A percentile compares a stretch with the other conserved stretches of the same genome.
These are phyloP conservation scores for Plasmodium gonderi DNA, from an alignment of 169 alveolate genomes.

Conservation along the genomic window DNA sequence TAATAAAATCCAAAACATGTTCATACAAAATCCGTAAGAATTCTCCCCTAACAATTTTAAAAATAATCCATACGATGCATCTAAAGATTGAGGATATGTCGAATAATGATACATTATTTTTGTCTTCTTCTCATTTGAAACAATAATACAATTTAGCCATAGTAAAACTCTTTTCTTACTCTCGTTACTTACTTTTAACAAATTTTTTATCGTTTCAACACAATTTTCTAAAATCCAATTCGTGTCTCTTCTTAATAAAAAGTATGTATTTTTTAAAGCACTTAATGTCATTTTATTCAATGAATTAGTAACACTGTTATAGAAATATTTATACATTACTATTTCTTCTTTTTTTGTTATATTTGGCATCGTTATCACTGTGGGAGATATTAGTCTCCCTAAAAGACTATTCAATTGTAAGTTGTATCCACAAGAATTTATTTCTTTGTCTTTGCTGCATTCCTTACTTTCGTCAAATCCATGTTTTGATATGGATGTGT, in stretches of 20 bases:
- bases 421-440: conserved; percentile 70
- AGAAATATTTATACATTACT: conserved; percentile 74
- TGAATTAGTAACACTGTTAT: conserved; percentile 29
- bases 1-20: conserved; percentile 81
- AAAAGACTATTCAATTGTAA: conserved; percentile 71
- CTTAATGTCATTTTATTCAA: conserved; percentile 64
- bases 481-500: no score
- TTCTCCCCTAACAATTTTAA: conserved; percentile 77
- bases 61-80: conserved; percentile 51
- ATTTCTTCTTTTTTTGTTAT: conserved; percentile 75
- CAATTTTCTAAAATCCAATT: conserved; percentile 78
- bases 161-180: conserved; percentile 74
- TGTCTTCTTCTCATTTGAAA: conserved; percentile 78
- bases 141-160: conserved; percentile 76
- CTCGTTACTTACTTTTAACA: conserved; percentile 74
- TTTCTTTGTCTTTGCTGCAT: conserved; percentile 49
- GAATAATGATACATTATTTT: conserved; percentile 75
- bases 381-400: conserved; percentile 78
- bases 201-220: conserved; percentile 68
- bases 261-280: conserved; percentile 46
- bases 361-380: conserved; percentile 78
- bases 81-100: conserved; percentile 69
- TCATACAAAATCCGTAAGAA: conserved; percentile 80
- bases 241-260: conserved; percentile 73
- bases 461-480: neutral